Conservation (phyloP, 2,329 filamentous ascomycete species). For the Pseudogymnoascus sp. region DNA sequence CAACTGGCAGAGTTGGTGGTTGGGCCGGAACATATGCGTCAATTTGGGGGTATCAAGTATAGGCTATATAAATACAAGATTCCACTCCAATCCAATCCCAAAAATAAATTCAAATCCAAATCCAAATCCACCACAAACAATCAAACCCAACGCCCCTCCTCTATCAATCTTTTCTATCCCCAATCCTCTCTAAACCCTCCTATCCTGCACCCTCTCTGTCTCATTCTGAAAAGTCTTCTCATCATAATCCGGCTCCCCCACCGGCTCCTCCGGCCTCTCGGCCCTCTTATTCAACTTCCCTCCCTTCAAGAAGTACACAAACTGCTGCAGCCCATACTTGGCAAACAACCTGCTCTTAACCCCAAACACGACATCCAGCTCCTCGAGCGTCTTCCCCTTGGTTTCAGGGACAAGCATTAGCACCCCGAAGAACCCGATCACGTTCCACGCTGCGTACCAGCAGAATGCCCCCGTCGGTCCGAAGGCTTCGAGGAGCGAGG, state of each 20-base stretch:
- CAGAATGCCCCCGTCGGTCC: not conserved
- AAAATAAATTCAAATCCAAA: not conserved
- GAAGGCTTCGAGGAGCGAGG: conserved; percentile 4
- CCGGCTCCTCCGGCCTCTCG: not conserved
- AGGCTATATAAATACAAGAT: not conserved
- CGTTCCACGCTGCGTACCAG: conserved; percentile 31
- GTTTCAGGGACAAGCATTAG: conserved; percentile 54
- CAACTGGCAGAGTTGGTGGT: too few species aligned
- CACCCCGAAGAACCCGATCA: conserved; percentile 49
- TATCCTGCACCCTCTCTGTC: not conserved
- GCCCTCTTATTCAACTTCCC: not conserved
- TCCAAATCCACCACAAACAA: not conserved
- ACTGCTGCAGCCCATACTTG: conserved; percentile 18
- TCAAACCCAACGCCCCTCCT: not conserved
- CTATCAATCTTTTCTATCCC: not conserved
- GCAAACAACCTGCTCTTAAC: conserved; percentile 19
- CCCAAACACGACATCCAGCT: conserved; percentile 43
- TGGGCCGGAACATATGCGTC: too few species aligned
- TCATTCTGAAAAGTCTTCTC: not conserved
- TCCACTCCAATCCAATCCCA: not conserved
- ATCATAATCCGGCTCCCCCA: not conserved
- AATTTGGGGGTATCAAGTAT: conserved; percentile 5
- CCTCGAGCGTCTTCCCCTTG: conserved; percentile 37
- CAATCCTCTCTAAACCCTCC: not conserved
- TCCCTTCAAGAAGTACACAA: conserved; percentile 18